Evolutionary conservation across 805 yeast genomes (phyloP).

Genomic region (Candida vartiovaarae): DNA sequence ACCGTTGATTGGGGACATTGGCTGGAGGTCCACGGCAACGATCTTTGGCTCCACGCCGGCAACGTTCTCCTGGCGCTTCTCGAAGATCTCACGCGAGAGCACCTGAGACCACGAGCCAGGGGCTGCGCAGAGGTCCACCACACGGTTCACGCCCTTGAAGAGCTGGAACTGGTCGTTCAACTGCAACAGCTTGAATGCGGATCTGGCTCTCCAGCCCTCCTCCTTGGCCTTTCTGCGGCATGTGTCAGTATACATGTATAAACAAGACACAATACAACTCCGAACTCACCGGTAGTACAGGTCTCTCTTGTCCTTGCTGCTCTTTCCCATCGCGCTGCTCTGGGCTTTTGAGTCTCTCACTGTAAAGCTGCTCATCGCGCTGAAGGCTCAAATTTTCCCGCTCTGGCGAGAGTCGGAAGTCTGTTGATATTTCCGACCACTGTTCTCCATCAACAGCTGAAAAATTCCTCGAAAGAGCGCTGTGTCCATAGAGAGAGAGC

Average conservation of each 20-base stretch:
- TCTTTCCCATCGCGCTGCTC: slow-evolving; percentile 65
- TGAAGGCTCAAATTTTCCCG: background rate
- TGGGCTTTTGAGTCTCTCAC: background rate
- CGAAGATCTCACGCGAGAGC: slow-evolving; percentile 59
- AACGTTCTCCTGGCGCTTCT: slow-evolving; percentile 27
- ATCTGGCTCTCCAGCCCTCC: slow-evolving; percentile 96
- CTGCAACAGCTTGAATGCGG: slow-evolving; percentile 91
- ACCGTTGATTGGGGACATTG: slow-evolving; percentile 93
- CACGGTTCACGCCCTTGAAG: slow-evolving; percentile 61
- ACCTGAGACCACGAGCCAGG: slow-evolving; percentile 99
- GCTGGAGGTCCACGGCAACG: slow-evolving; percentile 93
- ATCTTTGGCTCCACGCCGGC: slow-evolving; percentile 56
- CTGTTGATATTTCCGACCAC: too few species aligned
- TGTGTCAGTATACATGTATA: slow-evolving; percentile 9
- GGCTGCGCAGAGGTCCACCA: slow-evolving; percentile 97
- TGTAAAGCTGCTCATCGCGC: background rate
- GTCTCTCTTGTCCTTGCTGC: slow-evolving; percentile 92
- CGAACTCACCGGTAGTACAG: slow-evolving; percentile 50
- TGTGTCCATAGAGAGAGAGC: background rate
- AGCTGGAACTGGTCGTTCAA: slow-evolving; percentile 86
- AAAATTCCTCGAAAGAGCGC: background rate
- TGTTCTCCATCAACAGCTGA: background rate
- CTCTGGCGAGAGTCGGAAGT: too few species aligned
- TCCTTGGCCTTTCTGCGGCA: slow-evolving; percentile 78
- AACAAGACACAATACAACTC: background rate